Evolutionary conservation across 1,284 basidiomycete species (phyloP).

Genomic region (Xerocomus nothofagi): DNA sequence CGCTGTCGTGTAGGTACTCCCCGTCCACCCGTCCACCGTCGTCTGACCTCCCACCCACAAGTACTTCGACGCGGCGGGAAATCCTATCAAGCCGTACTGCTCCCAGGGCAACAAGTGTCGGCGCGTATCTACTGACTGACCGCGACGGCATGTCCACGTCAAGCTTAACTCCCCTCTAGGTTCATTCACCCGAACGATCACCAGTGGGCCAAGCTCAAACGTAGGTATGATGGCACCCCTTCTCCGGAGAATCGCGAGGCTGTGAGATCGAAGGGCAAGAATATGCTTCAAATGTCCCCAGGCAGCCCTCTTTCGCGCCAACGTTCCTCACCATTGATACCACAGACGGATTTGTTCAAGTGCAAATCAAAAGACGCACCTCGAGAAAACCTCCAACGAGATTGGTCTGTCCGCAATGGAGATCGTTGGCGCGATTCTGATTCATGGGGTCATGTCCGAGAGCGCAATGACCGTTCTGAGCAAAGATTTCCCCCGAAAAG

Average conservation of each 20-base stretch:
- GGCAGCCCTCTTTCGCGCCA: slow-evolving; percentile 23
- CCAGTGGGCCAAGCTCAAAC: slow-evolving; percentile 41
- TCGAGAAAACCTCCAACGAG: slow-evolving; percentile 26
- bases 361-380: slow-evolving; percentile 26
- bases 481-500: slow-evolving; percentile 30
- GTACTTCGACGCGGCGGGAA: slow-evolving; percentile 48
- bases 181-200: slow-evolving; percentile 53
- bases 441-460: slow-evolving; percentile 25
- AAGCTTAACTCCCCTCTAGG: slow-evolving; percentile 32
- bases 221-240: slow-evolving; percentile 17
- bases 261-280: slow-evolving; percentile 24
- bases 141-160: slow-evolving; percentile 7
- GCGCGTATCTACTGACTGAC: slow-evolving; percentile 31
- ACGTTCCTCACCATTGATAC: slow-evolving; percentile 32
- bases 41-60: slow-evolving; percentile 24
- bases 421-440: slow-evolving; percentile 32
- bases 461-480: slow-evolving; percentile 19
- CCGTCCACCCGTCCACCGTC: not conserved
- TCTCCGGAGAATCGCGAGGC: slow-evolving; percentile 20
- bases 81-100: slow-evolving; percentile 43
- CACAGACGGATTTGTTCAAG: slow-evolving; percentile 36
- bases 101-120: slow-evolving; percentile 49
- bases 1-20: slow-evolving; percentile 45
- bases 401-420: slow-evolving; percentile 19
- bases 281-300: slow-evolving; percentile 21